Conservation (phyloP, 371 early-diverging fungal genomes). For the Parasitella parasitica region DNA sequence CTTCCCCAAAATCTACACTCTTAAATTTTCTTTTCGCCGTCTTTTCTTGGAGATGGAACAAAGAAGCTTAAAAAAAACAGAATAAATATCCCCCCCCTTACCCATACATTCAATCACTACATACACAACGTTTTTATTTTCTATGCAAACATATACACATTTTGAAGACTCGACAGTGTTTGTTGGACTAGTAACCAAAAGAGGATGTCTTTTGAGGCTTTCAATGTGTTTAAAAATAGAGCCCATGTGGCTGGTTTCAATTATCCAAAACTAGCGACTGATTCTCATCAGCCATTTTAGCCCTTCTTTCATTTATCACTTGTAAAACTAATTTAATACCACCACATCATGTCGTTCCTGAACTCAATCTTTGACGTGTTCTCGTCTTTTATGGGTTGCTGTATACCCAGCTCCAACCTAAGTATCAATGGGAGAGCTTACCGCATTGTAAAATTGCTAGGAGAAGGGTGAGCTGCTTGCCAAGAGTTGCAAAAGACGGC, state of each 20-base stretch:
- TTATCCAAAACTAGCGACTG: too few relatives aligned
- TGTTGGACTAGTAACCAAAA: too few relatives aligned
- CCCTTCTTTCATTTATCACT: background rate
- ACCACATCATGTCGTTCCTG: constrained; percentile 5
- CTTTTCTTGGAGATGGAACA: background rate
- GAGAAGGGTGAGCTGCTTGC: constrained; percentile 60
- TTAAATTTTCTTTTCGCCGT: background rate
- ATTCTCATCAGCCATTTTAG: background rate
- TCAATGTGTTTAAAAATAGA: too few relatives aligned
- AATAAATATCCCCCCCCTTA: background rate
- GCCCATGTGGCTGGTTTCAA: too few relatives aligned
- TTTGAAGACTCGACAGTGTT: too few relatives aligned
- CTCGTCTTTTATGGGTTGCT: constrained; percentile 17
- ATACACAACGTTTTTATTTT: background rate
- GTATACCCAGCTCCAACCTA: constrained; percentile 63
- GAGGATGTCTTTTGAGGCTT: too few relatives aligned
- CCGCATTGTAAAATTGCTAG: constrained; percentile 63
- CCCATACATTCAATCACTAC: background rate
- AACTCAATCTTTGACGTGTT: constrained; percentile 13
- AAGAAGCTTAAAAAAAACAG: background rate
- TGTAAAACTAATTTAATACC: background rate
- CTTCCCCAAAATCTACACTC: background rate
- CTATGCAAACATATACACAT: too few relatives aligned
- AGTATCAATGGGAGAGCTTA: constrained; percentile 64
- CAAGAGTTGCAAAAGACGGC: background rate